Base-by-base conservation (phyloP, 768 basidiomycete species). In the Kwoniella newhampshirensis region DNA sequence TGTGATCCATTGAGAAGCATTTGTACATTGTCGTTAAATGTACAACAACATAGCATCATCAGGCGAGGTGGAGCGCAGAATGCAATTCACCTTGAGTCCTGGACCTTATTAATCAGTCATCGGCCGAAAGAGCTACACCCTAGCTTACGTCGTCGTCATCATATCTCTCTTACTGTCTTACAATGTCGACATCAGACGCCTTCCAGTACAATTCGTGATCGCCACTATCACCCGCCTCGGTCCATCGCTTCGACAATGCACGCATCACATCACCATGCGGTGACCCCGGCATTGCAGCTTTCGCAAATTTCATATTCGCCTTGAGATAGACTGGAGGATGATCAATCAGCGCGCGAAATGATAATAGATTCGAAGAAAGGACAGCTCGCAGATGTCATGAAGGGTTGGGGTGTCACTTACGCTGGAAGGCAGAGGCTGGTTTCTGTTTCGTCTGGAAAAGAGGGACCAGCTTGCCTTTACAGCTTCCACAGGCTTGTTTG, bases 401-500 rank as follows among this genome's bases (percentile, higher is more conserved):
- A n/a, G 17, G 40, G 40, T 41, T 5, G 7, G 40, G 17, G 30
- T 17, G 30, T n/a, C n/a, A 54, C 68, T 40, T 46, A 75, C 77
- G 62, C 39, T 77, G 73, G 60, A 74, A 78, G 0, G 60, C 60
- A 9, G 63, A 77, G 30, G 56, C 58, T 15, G 51, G 60, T 51
- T 71, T 66, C 35, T 62, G 57, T 25, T 60, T 55, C 2, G 52
- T 63, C 21, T 63, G 67, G 49, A 76, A 75, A 51, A 75, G 21
- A 11, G 76, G 72, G 30, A 56, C 62, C 11, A 77, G 57, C 21
- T 57, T 63, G 20, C 57, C 58, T 37, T 67, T 64, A 35, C 78
- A 78, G 35, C 62, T 53, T 1, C 77, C 75, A 59, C 78, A 79
- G 30, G 69, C 72, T 27, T 77, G 74, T 39, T 63, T 71, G 2